Base-by-base conservation (phyloP, 345 rosid genomes). In the Populus simonii region DNA sequence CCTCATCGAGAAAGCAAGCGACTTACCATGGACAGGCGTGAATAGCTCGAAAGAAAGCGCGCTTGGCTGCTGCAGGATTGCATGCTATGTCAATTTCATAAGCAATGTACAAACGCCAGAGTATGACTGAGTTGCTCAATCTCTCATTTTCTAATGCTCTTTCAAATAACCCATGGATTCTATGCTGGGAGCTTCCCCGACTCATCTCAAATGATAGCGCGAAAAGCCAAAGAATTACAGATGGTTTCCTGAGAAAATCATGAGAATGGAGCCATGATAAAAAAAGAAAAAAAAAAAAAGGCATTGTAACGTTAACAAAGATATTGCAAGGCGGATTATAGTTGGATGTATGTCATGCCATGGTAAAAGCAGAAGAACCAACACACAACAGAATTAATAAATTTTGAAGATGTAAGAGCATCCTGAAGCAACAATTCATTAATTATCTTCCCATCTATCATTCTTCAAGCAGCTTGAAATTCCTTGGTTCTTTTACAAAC, bases 21-120 rank as follows among this genome's bases (percentile, higher is more conserved):
- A 25, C 86, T 87, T 81, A 93, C 99, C 99, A 90, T 68, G 99
- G 98, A 78, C 98, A 96, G 11, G 98, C 92, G 80, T 93, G 92
- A 85, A 92, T 92, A 77, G 98, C 97, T 74, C 97, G 92, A 84
- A 96, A 96, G 85, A 88, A 96, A 59, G 90, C 80, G 61, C 91
- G 87, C 78, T 87, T 93, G 29, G 94, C 97, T 13, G 96, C 89
- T 71, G 89, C 77, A 23, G 89, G 91, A 85, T 90, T 84, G 71
- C 78, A 66, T 63, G 85, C 86, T 31, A 93, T 61, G 76, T 89
- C 86, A 20, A 91, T 85, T 85, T 96, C 99, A 81, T 91, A 96
- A 27, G 94, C 86, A 73, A 96, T 84, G 84, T 96, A 93, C 80
- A 87, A 83, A 78, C 99, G 94, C 99, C 99, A 96, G 29, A 93